A percentile compares a stretch with the other conserved stretches of the same genome.
phyloP scores from a whole-genome alignment of 2,329 filamentous ascomycete genomes.

The Whalleya microplaca region DNA sequence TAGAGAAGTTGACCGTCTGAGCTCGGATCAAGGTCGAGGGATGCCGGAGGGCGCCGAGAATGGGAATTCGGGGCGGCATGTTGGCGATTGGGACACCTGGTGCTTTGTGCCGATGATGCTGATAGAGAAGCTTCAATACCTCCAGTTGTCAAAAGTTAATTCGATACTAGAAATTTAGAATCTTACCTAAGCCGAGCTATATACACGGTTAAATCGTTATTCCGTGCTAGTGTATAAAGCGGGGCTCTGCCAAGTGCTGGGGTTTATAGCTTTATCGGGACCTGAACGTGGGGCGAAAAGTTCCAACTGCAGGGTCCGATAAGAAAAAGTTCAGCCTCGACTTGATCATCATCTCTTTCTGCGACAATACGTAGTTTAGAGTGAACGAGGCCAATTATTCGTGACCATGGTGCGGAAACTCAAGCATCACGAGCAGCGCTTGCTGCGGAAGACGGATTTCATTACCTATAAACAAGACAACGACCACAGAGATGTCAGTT shows the following conservation, averaged over 20 bases:
- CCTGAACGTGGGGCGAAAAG: conserved; percentile 11
- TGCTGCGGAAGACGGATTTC: conserved; percentile 92
- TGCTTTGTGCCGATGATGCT: background rate
- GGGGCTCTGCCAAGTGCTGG: background rate
- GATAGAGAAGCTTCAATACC: background rate
- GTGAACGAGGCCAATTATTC: background rate
- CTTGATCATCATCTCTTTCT: background rate
- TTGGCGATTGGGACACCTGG: conserved; percentile 24
- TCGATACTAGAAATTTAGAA: conserved; percentile 15
- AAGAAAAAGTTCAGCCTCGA: conserved; percentile 22
- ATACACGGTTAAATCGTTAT: conserved; percentile 12
- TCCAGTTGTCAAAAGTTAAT: background rate
- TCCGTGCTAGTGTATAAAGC: background rate
- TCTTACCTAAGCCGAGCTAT: too few relatives aligned
- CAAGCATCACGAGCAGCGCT: conserved; percentile 96
- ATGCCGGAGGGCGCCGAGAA: conserved; percentile 30
- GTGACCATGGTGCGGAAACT: conserved; percentile 87
- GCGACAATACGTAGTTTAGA: background rate
- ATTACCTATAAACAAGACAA: conserved; percentile 90
- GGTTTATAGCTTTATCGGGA: conserved; percentile 20
- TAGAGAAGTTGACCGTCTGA: conserved; percentile 33
- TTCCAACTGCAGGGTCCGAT: conserved; percentile 4
- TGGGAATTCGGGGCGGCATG: conserved; percentile 48
- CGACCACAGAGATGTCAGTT: conserved; percentile 75
- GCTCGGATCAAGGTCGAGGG: conserved; percentile 23